Evolutionary conservation across 306 rosid genomes (phyloP).

Genomic region (Hippophae tibetana): DNA sequence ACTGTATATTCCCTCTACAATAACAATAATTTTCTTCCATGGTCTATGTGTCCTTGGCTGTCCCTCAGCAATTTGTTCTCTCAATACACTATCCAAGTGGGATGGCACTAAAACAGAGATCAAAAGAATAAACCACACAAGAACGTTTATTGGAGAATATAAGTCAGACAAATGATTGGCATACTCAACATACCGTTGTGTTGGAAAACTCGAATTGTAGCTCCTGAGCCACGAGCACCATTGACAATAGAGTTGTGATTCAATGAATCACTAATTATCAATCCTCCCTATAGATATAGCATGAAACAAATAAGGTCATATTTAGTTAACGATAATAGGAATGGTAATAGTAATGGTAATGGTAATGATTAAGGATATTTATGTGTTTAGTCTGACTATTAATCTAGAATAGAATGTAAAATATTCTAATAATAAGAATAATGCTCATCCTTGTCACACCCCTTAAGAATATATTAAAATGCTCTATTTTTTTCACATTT

Average conservation of each 20-base stretch:
- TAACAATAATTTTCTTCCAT: slow-evolving; percentile 81
- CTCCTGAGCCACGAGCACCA: slow-evolving; percentile 93
- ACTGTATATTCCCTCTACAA: slow-evolving; percentile 91
- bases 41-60: slow-evolving; percentile 92
- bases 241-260: slow-evolving; percentile 87
- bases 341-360: no score
- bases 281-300: slow-evolving; percentile 46
- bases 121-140: slow-evolving; percentile 3
- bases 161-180: not conserved
- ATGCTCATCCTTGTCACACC: no score
- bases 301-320: no score
- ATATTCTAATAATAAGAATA: no score
- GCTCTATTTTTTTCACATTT: no score
- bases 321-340: no score
- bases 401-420: no score
- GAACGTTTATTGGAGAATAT: not conserved
- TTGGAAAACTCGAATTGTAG: slow-evolving; percentile 84
- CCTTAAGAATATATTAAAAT: no score
- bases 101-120: slow-evolving; percentile 46
- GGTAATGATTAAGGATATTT: no score
- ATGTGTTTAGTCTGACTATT: no score
- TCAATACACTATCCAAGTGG: slow-evolving; percentile 75
- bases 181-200: slow-evolving; percentile 43
- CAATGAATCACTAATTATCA: slow-evolving; percentile 84
- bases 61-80: slow-evolving; percentile 91